Conservation (phyloP, 140 eudicot species). For the Bidens hawaiensis region DNA sequence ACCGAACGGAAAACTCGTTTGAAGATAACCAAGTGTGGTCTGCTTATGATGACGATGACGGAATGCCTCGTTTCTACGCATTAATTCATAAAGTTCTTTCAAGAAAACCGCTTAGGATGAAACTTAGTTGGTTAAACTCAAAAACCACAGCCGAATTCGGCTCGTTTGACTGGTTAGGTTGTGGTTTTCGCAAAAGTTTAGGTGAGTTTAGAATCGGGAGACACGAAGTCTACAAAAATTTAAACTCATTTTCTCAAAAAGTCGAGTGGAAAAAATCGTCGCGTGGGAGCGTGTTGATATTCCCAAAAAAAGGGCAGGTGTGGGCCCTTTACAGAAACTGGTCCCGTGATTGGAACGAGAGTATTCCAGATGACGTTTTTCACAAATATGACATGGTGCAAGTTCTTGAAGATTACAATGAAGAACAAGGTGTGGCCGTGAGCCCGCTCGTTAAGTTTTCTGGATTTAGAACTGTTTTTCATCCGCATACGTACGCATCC, state of each 20-base stretch:
- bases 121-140: conserved; percentile 73
- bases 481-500: no score
- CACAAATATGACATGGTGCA: conserved; percentile 90
- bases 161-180: conserved; percentile 52
- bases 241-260: conserved; percentile 79
- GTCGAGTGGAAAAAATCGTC: conserved; percentile 57
- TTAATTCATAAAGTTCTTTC: no score
- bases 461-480: no score
- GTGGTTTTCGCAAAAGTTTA: conserved; percentile 64
- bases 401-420: conserved; percentile 67
- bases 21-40: conserved; percentile 98
- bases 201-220: conserved; percentile 73
- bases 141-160: conserved; percentile 62
- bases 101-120: conserved; percentile 64
- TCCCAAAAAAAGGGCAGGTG: conserved; percentile 66
- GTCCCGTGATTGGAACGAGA: conserved; percentile 71
- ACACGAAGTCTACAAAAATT: conserved; percentile 42
- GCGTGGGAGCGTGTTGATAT: conserved; percentile 46
- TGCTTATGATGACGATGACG: conserved; percentile 81
- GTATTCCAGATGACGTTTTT: conserved; percentile 56
- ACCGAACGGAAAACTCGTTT: conserved; percentile 62
- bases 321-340: conserved; percentile 93
- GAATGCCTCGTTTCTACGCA: conserved; percentile 96
- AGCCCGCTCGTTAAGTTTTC: conserved; percentile 60
- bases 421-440: conserved; percentile 57